phyloP scores from a whole-genome alignment of 1,284 basidiomycete genomes.

The Filobasidium uniguttulatum region DNA sequence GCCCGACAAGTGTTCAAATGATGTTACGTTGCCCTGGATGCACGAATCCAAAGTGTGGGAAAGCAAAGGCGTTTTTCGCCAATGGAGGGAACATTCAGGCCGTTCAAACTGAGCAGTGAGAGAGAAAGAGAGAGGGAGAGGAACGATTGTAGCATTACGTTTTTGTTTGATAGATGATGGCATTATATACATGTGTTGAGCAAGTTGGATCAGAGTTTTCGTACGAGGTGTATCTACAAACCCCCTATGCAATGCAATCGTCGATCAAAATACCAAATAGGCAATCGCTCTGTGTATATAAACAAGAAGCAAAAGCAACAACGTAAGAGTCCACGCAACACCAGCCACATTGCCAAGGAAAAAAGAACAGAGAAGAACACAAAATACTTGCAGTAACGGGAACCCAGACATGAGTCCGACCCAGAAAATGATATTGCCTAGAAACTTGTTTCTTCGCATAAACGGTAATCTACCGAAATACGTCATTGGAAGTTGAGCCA shows the following conservation, averaged over 20 bases:
- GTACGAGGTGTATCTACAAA: no score
- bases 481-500: slow-evolving; percentile 86
- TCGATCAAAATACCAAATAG: slow-evolving; percentile 18
- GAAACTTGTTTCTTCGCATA: slow-evolving; percentile 61
- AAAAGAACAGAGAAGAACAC: no score
- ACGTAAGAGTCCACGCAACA: no score
- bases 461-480: slow-evolving; percentile 58
- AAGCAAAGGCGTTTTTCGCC: slow-evolving; percentile 80
- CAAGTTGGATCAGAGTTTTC: no score
- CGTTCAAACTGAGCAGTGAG: no score
- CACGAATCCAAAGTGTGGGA: slow-evolving; percentile 69
- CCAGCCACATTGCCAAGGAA: no score
- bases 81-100: slow-evolving; percentile 36
- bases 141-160: no score
- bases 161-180: no score
- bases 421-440: slow-evolving; percentile 77
- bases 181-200: no score
- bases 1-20: slow-evolving; percentile 65
- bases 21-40: slow-evolving; percentile 84
- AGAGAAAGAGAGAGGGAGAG: no score
- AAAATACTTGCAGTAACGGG: slow-evolving; percentile 78
- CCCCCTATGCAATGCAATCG: no score
- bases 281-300: slow-evolving; percentile 17
- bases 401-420: slow-evolving; percentile 67
- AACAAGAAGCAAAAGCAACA: neutral